Conservation (phyloP, 1,284 basidiomycete genomes). For the Hemileia vastatrix region DNA sequence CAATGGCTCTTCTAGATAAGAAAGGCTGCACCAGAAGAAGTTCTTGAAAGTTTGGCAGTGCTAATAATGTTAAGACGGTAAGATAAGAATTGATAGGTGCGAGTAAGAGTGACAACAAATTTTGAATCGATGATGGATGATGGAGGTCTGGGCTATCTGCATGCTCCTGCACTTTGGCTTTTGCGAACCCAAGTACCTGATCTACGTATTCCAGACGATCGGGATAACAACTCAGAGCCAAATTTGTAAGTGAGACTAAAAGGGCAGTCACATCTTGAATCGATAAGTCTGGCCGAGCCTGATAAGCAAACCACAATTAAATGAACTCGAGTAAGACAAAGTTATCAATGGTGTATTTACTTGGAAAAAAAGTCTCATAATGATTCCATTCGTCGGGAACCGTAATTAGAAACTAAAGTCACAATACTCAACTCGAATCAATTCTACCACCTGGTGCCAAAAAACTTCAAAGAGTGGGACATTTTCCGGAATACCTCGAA, state of each 20-base stretch:
- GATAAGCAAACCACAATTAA: slow-evolving; percentile 2
- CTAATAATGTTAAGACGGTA: slow-evolving; percentile 83
- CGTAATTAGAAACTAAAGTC: slow-evolving; percentile 3
- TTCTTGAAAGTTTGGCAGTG: slow-evolving; percentile 73
- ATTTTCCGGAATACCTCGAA: slow-evolving; percentile 82
- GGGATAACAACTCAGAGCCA: slow-evolving; percentile 88
- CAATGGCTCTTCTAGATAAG: slow-evolving; percentile 74
- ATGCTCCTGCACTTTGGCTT: slow-evolving; percentile 72
- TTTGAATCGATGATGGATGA: slow-evolving; percentile 68
- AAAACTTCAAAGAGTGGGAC: slow-evolving; percentile 91
- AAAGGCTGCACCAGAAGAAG: slow-evolving; percentile 75
- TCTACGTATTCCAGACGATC: slow-evolving; percentile 90
- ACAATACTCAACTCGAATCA: slow-evolving; percentile 64
- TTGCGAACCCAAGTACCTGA: slow-evolving; percentile 77
- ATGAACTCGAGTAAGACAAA: slow-evolving; percentile 5
- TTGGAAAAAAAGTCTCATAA: too few species aligned
- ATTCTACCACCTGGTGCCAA: slow-evolving; percentile 93
- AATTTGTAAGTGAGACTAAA: slow-evolving; percentile 80
- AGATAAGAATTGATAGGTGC: slow-evolving; percentile 89
- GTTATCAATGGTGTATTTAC: too few species aligned
- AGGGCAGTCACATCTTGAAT: slow-evolving; percentile 92
- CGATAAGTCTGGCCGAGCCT: slow-evolving; percentile 87
- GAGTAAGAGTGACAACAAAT: slow-evolving; percentile 76
- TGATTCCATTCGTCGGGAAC: too few species aligned
- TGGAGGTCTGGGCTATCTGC: slow-evolving; percentile 76